These are phyloP conservation scores for Venturia carpophila DNA, from an alignment of 2,329 filamentous ascomycete genomes.

Conservation along the genomic window DNA sequence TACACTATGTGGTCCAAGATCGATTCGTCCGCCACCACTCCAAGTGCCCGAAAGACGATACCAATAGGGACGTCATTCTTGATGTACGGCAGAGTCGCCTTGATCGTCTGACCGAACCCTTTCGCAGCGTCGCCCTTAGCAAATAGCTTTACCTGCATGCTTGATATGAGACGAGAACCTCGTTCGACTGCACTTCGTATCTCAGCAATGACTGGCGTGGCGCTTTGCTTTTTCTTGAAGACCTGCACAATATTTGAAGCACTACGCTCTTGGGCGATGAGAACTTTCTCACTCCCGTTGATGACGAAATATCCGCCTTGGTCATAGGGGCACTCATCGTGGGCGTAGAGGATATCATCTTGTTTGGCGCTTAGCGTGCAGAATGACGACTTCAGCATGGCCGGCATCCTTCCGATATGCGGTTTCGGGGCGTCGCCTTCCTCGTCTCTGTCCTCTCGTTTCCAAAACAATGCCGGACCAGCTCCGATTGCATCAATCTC, in stretches of 20 bases:
- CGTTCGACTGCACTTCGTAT: slow-evolving; percentile 96
- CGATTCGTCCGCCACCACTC: slow-evolving; percentile 94
- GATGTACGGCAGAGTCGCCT: slow-evolving; percentile 86
- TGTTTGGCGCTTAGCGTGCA: slow-evolving; percentile 79
- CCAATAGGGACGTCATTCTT: slow-evolving; percentile 89
- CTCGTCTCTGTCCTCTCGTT: slow-evolving; percentile 40
- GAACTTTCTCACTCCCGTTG: slow-evolving; percentile 96
- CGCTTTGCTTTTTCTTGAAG: slow-evolving; percentile 96
- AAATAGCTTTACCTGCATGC: slow-evolving; percentile 82
- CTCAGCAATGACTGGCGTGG: slow-evolving; percentile 88
- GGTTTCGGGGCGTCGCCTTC: slow-evolving; percentile 43
- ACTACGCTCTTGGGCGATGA: slow-evolving; percentile 95
- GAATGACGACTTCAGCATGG: slow-evolving; percentile 97
- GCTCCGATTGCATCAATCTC: slow-evolving; percentile 33
- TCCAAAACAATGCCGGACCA: slow-evolving; percentile 37
- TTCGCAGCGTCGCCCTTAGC: slow-evolving; percentile 75
- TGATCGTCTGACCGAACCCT: slow-evolving; percentile 78
- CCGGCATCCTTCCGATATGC: slow-evolving; percentile 90
- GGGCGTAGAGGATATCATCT: slow-evolving; percentile 78
- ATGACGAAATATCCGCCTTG: slow-evolving; percentile 99
- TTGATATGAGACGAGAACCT: slow-evolving; percentile 88
- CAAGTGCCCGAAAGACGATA: slow-evolving; percentile 90
- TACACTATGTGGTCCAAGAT: slow-evolving; percentile 98
- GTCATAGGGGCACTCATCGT: slow-evolving; percentile 97
- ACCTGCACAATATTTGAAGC: slow-evolving; percentile 98